Evolutionary conservation across 192 early-diverging fungal species (phyloP), one percentile per base, ranked within the genome.

Genomic region (Backusella macrospora): DNA sequence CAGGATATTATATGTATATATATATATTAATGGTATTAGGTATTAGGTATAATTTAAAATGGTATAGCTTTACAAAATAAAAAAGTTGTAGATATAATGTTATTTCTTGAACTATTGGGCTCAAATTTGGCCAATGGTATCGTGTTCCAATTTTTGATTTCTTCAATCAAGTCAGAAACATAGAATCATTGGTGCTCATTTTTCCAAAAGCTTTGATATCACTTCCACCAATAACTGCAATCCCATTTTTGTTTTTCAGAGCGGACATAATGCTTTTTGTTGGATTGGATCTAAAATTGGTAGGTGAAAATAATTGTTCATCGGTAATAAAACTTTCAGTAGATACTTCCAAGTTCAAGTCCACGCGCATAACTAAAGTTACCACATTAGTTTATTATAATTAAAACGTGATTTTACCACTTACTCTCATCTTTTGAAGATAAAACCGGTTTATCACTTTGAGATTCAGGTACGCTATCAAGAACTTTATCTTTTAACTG

Each of bases 321-420:
- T 39, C 21, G 15, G 67, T 46, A 45, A 68, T 68, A 47, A 68
- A 68, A 9, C 67, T 68, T 34, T 68, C 67, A 16, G 67, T 29
- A 23, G 67, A 68, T 44, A 68, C 44, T 4, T 59, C 52, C 21
- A 59, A 12, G 3, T 59, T 23, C 52, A 59, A 23, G 26, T 59
- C 52, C 12, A 59, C 52, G 12, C 21, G 21, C 52, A 59, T 26
- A 23, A 13, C 52, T 59, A 23, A 59, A 12, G 26, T 59, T 13
- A 9, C 52, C 10, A 10, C n/a, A 59, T 59, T 59, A 59, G 52
- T 9, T 14, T 59, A 18, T 26, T 26, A 23, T 59, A 12, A 12
- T 26, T 59, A 26, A 10, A 26, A 23, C 1, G 21, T 59, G 5
- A 14, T 59, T 26, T 26, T 59, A 59, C 26, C 26, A 59, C 48